Evolutionary conservation across 257 asterid genomes (phyloP), one percentile per base, ranked within the genome.

Genomic region (Apocynum venetum): DNA sequence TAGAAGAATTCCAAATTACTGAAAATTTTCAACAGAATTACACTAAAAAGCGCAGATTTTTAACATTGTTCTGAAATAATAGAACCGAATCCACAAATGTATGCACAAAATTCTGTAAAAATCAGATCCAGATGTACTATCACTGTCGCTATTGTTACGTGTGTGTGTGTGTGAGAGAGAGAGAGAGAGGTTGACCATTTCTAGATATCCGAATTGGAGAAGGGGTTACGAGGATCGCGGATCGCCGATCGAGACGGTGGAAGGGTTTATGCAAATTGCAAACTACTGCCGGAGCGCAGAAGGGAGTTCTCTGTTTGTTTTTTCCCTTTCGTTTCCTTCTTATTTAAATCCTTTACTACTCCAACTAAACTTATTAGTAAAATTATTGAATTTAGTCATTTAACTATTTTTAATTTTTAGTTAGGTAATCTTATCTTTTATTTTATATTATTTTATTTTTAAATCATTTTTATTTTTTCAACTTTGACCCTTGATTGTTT

Each of bases 61-160:
- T n/a, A 65, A n/a, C 25, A 9, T 31, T 12, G 20, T 8, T 19
- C 12, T 14, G 41, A 36, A 48, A 48, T 40, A 66, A 14, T 12
- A 76, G 8, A 66, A 52, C 74, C 35, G 74, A 38, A 68, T 3
- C 44, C 66, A 76, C 56, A 48, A 31, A 76, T 66, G 12, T 51
- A 67, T 67, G 74, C 53, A 51, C 43, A 2, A 66, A 76, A 8
- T 17, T n/a, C 14, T 40, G 31, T 3, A 73, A 55, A 48, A 25
- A 55, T 63, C 41, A 55, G 51, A 20, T 40, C 35, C 15, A 48
- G 48, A 47, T 71, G 44, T 36, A 13, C 6, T 40, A 53, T 0
- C 5, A 19, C 25, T 0, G 31, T 19, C 17, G 61, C 61, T 17
- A 17, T 17, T 55, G 61, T 55, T 55, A 25, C 55, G 55, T 51